Conservation (phyloP, 1,139 yeast genomes). For the Zhuliangozyma parablackwelliae region DNA sequence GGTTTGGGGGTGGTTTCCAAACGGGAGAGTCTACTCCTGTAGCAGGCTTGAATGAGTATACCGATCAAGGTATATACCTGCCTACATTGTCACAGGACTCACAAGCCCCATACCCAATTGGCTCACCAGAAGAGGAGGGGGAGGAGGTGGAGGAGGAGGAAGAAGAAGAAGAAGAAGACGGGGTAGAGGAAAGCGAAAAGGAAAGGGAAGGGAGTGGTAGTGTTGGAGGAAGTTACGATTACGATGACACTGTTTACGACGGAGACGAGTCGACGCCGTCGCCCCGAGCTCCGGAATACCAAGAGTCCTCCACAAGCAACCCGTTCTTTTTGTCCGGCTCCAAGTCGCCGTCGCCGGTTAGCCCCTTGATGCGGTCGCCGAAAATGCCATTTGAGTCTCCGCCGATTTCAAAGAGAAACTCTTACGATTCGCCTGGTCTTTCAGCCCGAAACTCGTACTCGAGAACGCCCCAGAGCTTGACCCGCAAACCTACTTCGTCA, state of each 20-base stretch:
- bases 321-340: too few species aligned
- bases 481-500: constrained; percentile 1
- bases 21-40: not conserved
- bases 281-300: too few species aligned
- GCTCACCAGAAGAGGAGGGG: not conserved
- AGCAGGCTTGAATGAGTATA: constrained; percentile 4
- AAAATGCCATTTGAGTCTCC: not conserved
- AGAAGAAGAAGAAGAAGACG: too few species aligned
- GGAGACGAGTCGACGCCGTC: too few species aligned
- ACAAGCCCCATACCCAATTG: constrained; percentile 5
- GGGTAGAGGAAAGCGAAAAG: too few species aligned
- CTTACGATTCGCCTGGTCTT: not conserved
- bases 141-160: too few species aligned
- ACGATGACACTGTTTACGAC: too few species aligned
- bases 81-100: not conserved
- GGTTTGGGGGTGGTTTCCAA: constrained; percentile 4
- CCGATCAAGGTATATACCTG: not conserved
- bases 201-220: too few species aligned
- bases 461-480: not conserved
- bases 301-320: too few species aligned
- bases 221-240: too few species aligned
- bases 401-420: not conserved
- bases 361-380: not conserved
- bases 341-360: too few species aligned
- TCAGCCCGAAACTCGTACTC: not conserved